Base-by-base conservation (phyloP, 2,329 filamentous ascomycete genomes). In the Stagonosporopsis tanaceti region DNA sequence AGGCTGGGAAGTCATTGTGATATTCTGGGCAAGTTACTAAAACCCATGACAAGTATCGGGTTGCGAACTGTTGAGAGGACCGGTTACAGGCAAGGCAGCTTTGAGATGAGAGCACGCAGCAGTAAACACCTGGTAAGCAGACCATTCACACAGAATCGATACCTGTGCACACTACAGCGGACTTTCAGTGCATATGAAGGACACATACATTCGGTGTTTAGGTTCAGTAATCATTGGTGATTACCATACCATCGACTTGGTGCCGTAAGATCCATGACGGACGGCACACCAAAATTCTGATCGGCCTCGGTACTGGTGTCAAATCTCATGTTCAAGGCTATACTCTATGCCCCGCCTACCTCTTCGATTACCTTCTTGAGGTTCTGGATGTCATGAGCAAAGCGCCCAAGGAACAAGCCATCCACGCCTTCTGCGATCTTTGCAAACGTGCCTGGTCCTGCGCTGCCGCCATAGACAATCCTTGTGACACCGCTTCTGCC, bases 401-500 rank as follows among this genome's bases (percentile, higher is more conserved):
- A 96, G 27, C 92, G 79, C 0, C 92, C 92, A 54, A 96, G 73
- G 68, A 95, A 95, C 75, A 95, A 79, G 0, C 91, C 92, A 77
- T 96, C 92, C 12, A 94, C 86, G 0, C 86, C 88, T 24, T 85
- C 82, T 53, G 84, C 86, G 60, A 95, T 78, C 64, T 82, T 84
- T 64, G 80, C 81, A 77, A 90, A 96, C 44, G 93, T 81, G 0
- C 92, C 92, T 1, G 91, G 90, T 0, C 91, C 91, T 11, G 92
- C 92, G 73, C 90, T 93, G 1, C 92, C 92, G 0, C 92, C 92
- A 73, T 96, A 96, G 17, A 96, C 74, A 40, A 95, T 87, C 59
- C 91, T 85, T 48, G 87, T 88, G 4, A 80, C 73, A 0, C 87
- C 89, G 11, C 77, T 78, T 47, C 88, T 79, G 20, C 70, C 70